A percentile compares a stretch with the other conserved stretches of the same genome.
These are phyloP conservation scores for Sistotremastrum niveocremeum DNA, from an alignment of 768 basidiomycete species.

Conservation along the genomic window DNA sequence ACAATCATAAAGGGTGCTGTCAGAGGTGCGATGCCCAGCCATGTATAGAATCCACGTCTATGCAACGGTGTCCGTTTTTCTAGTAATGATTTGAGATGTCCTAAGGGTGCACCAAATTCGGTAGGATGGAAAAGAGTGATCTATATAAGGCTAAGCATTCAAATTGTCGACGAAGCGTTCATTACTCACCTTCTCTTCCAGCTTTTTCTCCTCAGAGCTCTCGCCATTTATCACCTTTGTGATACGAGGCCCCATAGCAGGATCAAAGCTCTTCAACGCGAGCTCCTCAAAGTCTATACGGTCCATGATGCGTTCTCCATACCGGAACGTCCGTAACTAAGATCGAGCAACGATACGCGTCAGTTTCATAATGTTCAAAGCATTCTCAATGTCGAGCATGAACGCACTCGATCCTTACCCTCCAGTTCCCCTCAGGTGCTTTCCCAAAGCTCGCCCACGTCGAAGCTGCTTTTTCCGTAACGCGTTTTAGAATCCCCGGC, in stretches of 20 bases:
- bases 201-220: slow-evolving; percentile 7
- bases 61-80: slow-evolving; percentile 47
- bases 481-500: slow-evolving; percentile 35
- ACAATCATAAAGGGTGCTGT: slow-evolving; percentile 68
- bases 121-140: slow-evolving; percentile 49
- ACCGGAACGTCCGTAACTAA: slow-evolving; percentile 27
- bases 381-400: slow-evolving; percentile 1
- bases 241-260: slow-evolving; percentile 47
- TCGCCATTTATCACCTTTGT: slow-evolving; percentile 9
- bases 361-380: background rate
- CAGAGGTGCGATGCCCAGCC: slow-evolving; percentile 53
- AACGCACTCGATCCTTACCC: slow-evolving; percentile 31
- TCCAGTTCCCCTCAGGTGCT: slow-evolving; percentile 53
- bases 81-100: slow-evolving; percentile 39
- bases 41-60: slow-evolving; percentile 48
- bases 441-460: slow-evolving; percentile 60
- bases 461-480: slow-evolving; percentile 35
- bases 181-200: background rate
- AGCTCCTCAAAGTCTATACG: slow-evolving; percentile 72
- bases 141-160: slow-evolving; percentile 18
- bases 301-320: slow-evolving; percentile 58
- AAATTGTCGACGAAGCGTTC: background rate
- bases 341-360: background rate
- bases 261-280: slow-evolving; percentile 58
- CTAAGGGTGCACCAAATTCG: slow-evolving; percentile 20